Conservation (phyloP, 192 early-diverging fungal species). For the Coemansia nantahalensis region DNA sequence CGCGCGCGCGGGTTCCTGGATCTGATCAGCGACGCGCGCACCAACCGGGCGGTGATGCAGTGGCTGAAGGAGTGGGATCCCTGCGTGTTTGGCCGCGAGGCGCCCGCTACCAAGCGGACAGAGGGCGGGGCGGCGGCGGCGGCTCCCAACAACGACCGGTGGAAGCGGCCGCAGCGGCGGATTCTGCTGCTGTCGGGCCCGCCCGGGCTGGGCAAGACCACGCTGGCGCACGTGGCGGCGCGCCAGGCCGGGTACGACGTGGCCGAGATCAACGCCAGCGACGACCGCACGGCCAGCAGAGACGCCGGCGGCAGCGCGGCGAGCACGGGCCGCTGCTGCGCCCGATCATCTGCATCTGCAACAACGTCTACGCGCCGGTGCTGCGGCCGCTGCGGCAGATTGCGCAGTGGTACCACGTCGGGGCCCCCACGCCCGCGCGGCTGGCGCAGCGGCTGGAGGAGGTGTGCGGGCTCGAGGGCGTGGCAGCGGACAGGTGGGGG, state of each 20-base stretch:
- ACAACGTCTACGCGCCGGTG: constrained; percentile 88
- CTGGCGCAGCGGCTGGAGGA: constrained; percentile 75
- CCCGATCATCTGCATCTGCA: constrained; percentile 99
- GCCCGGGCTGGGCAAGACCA: constrained; percentile 96
- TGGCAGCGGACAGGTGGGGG: constrained; percentile 70
- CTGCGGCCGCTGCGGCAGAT: constrained; percentile 80
- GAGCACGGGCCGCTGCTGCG: constrained; percentile 60
- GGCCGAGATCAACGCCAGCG: constrained; percentile 96
- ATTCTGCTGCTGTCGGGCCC: constrained; percentile 82
- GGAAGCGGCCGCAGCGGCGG: constrained; percentile 42
- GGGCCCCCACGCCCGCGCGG: constrained; percentile 58
- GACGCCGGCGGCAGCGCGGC: constrained; percentile 6
- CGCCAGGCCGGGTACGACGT: constrained; percentile 87
- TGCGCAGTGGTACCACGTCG: constrained; percentile 71
- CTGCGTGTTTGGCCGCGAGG: constrained; percentile 78
- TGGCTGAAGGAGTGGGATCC: constrained; percentile 98
- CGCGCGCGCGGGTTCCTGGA: constrained; percentile 77
- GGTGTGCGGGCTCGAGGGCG: constrained; percentile 74
- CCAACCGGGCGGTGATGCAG: constrained; percentile 82
- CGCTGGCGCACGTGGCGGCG: constrained; percentile 90
- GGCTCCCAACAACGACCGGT: constrained; percentile 28
- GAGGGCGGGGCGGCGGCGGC: background rate
- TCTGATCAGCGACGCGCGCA: constrained; percentile 85
- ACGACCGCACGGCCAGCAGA: constrained; percentile 78
- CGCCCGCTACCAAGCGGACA: constrained; percentile 5